Evolutionary conservation across 2,329 filamentous ascomycete species (phyloP), one percentile per base, ranked within the genome.

Genomic region (Pseudodiploospora longispora): DNA sequence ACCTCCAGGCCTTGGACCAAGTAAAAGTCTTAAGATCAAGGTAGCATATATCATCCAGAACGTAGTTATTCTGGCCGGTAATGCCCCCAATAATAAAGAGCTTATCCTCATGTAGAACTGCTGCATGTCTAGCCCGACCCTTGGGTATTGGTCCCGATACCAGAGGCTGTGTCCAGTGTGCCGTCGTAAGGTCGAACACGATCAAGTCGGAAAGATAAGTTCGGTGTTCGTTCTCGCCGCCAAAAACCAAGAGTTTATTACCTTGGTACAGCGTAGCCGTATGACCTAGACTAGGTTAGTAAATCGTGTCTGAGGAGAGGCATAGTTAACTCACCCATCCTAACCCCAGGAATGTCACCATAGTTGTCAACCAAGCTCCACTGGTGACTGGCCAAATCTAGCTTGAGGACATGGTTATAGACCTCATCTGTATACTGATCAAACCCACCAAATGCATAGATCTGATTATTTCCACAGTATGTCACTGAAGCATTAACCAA

Each of bases 371-470:
- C 91, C 41, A 98, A 71, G 53, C 81, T 93, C 93, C 93, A 98
- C 62, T 93, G 87, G 54, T 93, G 82, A 50, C 84, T 90, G 49
- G 84, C 75, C 50, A 98, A 76, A 62, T 98, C 90, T 41, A 98
- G 70, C 56, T 82, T 83, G 51, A 98, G 73, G 36, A 98, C 93
- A 68, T 98, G 93, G 60, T 98, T 98, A 68, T 98, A 98, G 12
- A 98, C 87, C 70, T 98, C 93, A 63, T 98, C 93, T 1, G 93
- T 98, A 61, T 95, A 97, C 65, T 97, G 91, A 61, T 98, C 93
- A 59, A 98, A 98, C 12, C 93, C 93, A 36, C 93, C 93, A 71
- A 98, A 98, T 8, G 91, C 93, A 66, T 94, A 97, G 56, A 98
- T 97, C 65, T 93, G 83, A 62, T 97, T 93, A 67, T 95, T 93